Evolutionary conservation across 2,329 filamentous ascomycete genomes (phyloP).

Genomic region (Xylariaceae sp.): DNA sequence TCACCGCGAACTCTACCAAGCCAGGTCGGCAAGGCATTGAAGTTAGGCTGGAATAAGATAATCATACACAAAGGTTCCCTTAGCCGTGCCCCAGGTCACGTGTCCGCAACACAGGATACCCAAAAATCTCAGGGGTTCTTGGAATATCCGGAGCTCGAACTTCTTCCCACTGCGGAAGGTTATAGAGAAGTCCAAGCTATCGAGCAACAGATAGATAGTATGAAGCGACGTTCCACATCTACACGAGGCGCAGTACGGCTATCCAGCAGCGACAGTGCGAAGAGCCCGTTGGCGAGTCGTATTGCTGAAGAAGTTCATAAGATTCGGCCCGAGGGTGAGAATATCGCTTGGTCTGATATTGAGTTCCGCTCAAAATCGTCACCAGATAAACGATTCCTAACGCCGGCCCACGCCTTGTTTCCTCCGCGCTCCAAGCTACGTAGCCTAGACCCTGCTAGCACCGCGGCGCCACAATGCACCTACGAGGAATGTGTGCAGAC

Average conservation of each 20-base stretch:
- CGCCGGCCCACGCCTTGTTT: slow-evolving; percentile 9
- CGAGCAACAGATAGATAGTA: slow-evolving; percentile 31
- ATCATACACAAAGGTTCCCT: slow-evolving; percentile 14
- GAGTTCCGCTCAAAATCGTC: neutral
- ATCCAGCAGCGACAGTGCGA: slow-evolving; percentile 18
- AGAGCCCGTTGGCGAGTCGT: slow-evolving; percentile 22
- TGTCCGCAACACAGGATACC: slow-evolving; percentile 2
- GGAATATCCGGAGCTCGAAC: slow-evolving; percentile 37
- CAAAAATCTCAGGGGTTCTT: slow-evolving; percentile 20
- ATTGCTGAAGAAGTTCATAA: slow-evolving; percentile 30
- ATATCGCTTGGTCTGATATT: slow-evolving; percentile 5
- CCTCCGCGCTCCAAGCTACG: slow-evolving; percentile 16
- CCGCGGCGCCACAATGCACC: slow-evolving; percentile 20
- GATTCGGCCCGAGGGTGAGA: slow-evolving; percentile 19
- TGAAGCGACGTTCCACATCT: slow-evolving; percentile 35
- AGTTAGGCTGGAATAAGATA: slow-evolving; percentile 26
- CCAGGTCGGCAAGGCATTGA: slow-evolving; percentile 27
- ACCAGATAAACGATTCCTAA: slow-evolving; percentile 5
- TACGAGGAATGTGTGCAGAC: slow-evolving; percentile 30
- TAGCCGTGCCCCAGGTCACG: slow-evolving; percentile 6
- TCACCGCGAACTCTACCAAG: slow-evolving; percentile 24
- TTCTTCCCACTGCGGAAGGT: slow-evolving; percentile 32
- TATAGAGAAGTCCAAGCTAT: slow-evolving; percentile 34
- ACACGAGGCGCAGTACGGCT: slow-evolving; percentile 20
- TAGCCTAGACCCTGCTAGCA: slow-evolving; percentile 13